Evolutionary conservation across 768 basidiomycete species (phyloP), one percentile per base, ranked within the genome.

Genomic region (Trametes cingulata): DNA sequence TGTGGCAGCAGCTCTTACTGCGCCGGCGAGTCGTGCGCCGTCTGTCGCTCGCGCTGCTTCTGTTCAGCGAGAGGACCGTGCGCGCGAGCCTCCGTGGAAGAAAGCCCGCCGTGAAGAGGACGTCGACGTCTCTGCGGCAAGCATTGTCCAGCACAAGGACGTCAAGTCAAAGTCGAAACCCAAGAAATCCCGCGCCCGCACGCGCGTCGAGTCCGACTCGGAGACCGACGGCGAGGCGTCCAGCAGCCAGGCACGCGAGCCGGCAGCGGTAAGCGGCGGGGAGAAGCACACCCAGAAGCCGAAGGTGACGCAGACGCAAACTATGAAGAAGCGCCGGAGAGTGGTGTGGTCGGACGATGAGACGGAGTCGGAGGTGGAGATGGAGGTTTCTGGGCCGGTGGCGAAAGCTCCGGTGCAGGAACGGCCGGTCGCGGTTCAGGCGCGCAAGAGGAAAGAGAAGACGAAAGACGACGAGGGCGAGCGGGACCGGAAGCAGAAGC

Each of bases 281-380:
- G 13, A 24, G 22, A 46, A 3, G 7, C 19, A 20, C 22, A 15
- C 22, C 20, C 29, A 4, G 20, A 48, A 42, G 17, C 35, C 15
- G 35, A 52, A 37, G 36, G 1, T 33, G 36, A 52, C 20, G 24
- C 52, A 20, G 52, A 33, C 29, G 29, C 29, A 33, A 33, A 33
- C 29, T 10, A 4, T 36, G 22, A 62, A 50, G 61, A 66, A 60
- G 40, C 57, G 64, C 41, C 52, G 47, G 19, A 42, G 56, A 5
- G 51, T 59, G 3, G 51, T 66, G 3, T 52, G 62, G 37, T 66
- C 65, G 49, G 65, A 66, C 27, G 48, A 56, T n/a, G 65, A 66
- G 43, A 54, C 45, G 22, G 64, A 62, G 27, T 17, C 52, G 6
- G 60, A 61, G 45, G 52, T 27, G 39, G 60, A 61, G 45, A 43